These are phyloP conservation scores for Leccinellum albellum DNA, from an alignment of 768 basidiomycete genomes.

Conservation along the genomic window DNA sequence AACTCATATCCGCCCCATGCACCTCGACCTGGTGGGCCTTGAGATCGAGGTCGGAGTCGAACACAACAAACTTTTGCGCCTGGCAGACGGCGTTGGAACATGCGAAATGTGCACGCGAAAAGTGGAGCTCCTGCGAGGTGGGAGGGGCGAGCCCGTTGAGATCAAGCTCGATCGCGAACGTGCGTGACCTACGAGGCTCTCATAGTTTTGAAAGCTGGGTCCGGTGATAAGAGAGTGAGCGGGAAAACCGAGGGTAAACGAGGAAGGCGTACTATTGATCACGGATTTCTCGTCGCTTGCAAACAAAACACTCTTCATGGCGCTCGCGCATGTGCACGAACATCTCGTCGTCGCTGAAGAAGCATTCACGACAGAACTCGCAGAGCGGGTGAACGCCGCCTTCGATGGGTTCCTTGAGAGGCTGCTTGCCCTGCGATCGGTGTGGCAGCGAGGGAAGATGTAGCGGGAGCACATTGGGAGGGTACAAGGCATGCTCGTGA, in stretches of 20 bases:
- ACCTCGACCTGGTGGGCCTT: constrained; percentile 88
- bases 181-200: constrained; percentile 51
- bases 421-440: constrained; percentile 34
- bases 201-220: constrained; percentile 72
- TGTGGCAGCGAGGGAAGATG: constrained; percentile 75
- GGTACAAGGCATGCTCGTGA: constrained; percentile 89
- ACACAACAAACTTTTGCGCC: constrained; percentile 92
- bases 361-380: constrained; percentile 89
- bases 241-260: not conserved
- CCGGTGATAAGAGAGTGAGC: not conserved
- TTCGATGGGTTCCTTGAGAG: constrained; percentile 54
- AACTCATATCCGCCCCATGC: constrained; percentile 70
- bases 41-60: constrained; percentile 81
- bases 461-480: constrained; percentile 53
- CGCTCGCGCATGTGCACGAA: constrained; percentile 88
- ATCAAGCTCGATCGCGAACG: not conserved
- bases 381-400: constrained; percentile 77
- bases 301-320: constrained; percentile 97
- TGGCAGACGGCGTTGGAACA: constrained; percentile 74
- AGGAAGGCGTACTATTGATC: constrained; percentile 75
- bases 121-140: constrained; percentile 62
- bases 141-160: not conserved
- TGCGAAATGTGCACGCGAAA: constrained; percentile 69
- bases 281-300: constrained; percentile 73
- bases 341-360: constrained; percentile 91